phyloP scores from a whole-genome alignment of 805 yeast genomes.

The Myxozyma mucilagina region DNA sequence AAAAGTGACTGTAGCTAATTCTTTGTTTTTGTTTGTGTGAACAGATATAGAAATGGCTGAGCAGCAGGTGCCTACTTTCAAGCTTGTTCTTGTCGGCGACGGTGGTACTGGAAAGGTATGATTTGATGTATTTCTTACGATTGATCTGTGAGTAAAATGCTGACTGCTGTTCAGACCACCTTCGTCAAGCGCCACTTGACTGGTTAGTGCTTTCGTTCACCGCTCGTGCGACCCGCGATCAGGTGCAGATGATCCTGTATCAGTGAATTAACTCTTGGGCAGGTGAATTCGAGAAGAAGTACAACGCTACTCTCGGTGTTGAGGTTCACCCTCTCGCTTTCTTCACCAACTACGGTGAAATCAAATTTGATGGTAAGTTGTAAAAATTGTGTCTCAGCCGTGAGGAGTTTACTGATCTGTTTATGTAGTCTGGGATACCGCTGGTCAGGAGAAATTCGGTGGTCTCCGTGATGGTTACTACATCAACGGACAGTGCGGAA shows the following conservation, averaged over 20 bases:
- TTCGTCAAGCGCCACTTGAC: conserved; percentile 99
- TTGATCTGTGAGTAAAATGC: neutral
- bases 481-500: conserved; percentile 99
- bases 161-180: conserved; percentile 62
- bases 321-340: conserved; percentile 98
- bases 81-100: conserved; percentile 98
- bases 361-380: conserved; percentile 69
- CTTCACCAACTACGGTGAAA: conserved; percentile 98
- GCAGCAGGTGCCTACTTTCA: conserved; percentile 83
- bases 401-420: neutral
- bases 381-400: neutral
- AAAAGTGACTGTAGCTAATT: neutral
- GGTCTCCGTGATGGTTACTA: conserved; percentile 99
- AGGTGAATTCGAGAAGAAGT: conserved; percentile 98
- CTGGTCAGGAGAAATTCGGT: conserved; percentile 99
- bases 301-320: conserved; percentile 98
- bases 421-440: conserved; percentile 91
- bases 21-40: neutral
- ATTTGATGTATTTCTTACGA: neutral
- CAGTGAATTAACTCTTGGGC: neutral
- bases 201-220: conserved; percentile 32
- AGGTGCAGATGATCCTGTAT: neutral
- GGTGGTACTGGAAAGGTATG: conserved; percentile 99
- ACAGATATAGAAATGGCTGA: conserved; percentile 24
- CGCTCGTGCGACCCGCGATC: neutral